These are phyloP conservation scores for Oxytropis ochrocephala DNA, from an alignment of 306 rosid species.

Conservation along the genomic window DNA sequence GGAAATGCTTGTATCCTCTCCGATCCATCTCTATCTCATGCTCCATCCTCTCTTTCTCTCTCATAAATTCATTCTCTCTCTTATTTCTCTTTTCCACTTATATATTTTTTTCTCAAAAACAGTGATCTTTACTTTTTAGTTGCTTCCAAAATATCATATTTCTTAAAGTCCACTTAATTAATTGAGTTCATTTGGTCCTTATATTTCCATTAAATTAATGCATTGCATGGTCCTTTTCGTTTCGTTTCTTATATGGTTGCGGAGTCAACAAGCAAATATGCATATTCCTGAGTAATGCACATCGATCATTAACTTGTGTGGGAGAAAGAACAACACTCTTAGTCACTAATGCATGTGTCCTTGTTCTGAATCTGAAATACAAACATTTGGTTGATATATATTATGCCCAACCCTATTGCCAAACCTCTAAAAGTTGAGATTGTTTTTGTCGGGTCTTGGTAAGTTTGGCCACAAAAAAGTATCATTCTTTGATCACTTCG, in stretches of 20 bases:
- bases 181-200: not conserved
- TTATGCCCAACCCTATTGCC: slow-evolving; percentile 6
- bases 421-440: slow-evolving; percentile 27
- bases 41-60: no score
- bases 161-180: not conserved
- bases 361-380: slow-evolving; percentile 32
- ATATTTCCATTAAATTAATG: not conserved
- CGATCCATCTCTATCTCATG: no score
- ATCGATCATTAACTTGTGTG: slow-evolving; percentile 47
- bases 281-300: slow-evolving; percentile 32
- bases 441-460: slow-evolving; percentile 43
- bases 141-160: no score
- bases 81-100: no score
- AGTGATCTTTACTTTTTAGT: no score
- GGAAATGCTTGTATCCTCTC: no score
- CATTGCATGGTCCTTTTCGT: slow-evolving; percentile 13
- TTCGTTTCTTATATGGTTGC: slow-evolving; percentile 36
- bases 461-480: slow-evolving; percentile 35
- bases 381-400: slow-evolving; percentile 14
- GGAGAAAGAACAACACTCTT: slow-evolving; percentile 28
- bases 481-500: slow-evolving; percentile 36
- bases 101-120: no score
- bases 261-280: slow-evolving; percentile 68
- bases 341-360: slow-evolving; percentile 4
- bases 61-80: no score